Conservation (phyloP, 2,329 filamentous ascomycete genomes). For the Colletotrichum sp. region DNA sequence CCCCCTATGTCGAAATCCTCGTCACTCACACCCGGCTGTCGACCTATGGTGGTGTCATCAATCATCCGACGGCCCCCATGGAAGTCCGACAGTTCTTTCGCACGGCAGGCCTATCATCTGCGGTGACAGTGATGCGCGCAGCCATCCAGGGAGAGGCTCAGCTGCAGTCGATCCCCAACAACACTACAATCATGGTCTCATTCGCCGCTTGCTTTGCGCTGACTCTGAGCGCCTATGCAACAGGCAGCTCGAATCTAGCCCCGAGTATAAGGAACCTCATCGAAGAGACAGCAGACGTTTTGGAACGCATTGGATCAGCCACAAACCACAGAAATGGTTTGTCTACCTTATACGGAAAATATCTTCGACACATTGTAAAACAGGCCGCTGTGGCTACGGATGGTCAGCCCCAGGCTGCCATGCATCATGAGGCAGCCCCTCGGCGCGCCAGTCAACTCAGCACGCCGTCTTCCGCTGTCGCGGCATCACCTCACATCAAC, state of each 20-base stretch:
- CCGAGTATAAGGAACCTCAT: conserved; percentile 69
- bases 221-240: conserved; percentile 65
- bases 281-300: conserved; percentile 70
- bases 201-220: conserved; percentile 75
- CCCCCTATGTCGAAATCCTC: conserved; percentile 77
- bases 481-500: conserved; percentile 9
- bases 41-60: conserved; percentile 77
- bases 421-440: not conserved
- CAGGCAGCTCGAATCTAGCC: conserved; percentile 62
- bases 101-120: conserved; percentile 72
- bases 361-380: conserved; percentile 48
- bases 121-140: conserved; percentile 76
- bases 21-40: conserved; percentile 76
- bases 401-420: not conserved
- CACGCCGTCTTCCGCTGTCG: conserved; percentile 1
- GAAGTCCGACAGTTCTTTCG: conserved; percentile 77
- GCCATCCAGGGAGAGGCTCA: conserved; percentile 75
- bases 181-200: conserved; percentile 80
- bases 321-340: conserved; percentile 72
- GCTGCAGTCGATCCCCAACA: conserved; percentile 79
- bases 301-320: conserved; percentile 71
- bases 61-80: conserved; percentile 72
- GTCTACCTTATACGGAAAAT: conserved; percentile 56
- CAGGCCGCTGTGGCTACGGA: conserved; percentile 34
- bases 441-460: not conserved